These are phyloP conservation scores for Grosmannia clavigera DNA, from an alignment of 2,329 filamentous ascomycete species.

Conservation along the genomic window DNA sequence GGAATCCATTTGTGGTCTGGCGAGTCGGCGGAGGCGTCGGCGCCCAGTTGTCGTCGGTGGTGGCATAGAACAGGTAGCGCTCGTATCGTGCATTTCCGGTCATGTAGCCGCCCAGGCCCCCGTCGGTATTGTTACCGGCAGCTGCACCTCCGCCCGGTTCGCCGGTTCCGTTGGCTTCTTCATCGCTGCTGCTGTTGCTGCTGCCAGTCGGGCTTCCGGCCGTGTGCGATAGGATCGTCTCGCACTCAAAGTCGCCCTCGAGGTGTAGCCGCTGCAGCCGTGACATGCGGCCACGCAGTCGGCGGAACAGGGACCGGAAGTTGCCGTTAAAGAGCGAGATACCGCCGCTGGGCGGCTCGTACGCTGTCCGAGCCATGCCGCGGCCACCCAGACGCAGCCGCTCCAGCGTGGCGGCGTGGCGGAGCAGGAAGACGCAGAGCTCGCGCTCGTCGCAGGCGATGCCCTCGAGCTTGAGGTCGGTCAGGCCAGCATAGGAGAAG, in stretches of 20 bases:
- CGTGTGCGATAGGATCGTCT: background rate
- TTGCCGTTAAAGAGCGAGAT: conserved; percentile 31
- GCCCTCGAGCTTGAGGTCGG: conserved; percentile 29
- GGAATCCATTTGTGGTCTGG: conserved; percentile 15
- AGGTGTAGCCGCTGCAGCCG: conserved; percentile 29
- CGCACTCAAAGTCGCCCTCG: conserved; percentile 32
- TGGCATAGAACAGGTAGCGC: conserved; percentile 28
- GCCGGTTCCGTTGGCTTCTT: background rate
- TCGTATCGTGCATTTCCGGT: conserved; percentile 17
- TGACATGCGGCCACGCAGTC: conserved; percentile 23
- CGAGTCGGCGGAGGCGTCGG: conserved; percentile 9
- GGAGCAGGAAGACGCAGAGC: conserved; percentile 28
- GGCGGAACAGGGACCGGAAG: conserved; percentile 29
- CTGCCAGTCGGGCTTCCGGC: background rate
- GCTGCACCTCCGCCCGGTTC: background rate
- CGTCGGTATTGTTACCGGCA: background rate
- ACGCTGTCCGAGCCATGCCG: conserved; percentile 21
- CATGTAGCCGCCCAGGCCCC: background rate
- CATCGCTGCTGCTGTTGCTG: background rate
- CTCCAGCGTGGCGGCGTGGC: conserved; percentile 26
- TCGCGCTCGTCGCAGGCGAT: conserved; percentile 30
- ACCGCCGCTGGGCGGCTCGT: conserved; percentile 25
- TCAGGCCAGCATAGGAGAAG: conserved; percentile 25
- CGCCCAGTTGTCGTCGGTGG: conserved; percentile 28
- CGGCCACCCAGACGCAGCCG: conserved; percentile 32